Evolutionary conservation across 2,329 filamentous ascomycete species (phyloP).

Genomic region (Scytalidium lignicola): DNA sequence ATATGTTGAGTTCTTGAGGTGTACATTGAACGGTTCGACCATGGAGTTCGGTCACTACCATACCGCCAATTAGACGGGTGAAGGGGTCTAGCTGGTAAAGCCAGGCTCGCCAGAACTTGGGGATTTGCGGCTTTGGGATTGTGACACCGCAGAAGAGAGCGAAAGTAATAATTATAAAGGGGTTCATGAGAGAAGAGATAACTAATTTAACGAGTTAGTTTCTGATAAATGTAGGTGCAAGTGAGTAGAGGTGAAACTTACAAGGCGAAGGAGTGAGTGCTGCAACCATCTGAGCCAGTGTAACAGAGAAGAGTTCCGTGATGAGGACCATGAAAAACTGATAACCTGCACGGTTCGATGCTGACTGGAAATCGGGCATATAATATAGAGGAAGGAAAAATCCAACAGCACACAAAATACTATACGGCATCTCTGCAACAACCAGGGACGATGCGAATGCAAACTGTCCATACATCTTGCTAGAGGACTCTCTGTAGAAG

Average conservation of each 20-base stretch:
- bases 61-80: conserved; percentile 74
- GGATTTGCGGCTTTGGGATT: conserved; percentile 73
- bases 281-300: conserved; percentile 70
- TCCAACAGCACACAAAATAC: conserved; percentile 68
- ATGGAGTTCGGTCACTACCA: conserved; percentile 74
- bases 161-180: conserved; percentile 78
- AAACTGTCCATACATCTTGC: conserved; percentile 79
- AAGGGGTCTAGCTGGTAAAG: conserved; percentile 80
- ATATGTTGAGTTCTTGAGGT: conserved; percentile 57
- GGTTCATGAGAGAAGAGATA: conserved; percentile 59
- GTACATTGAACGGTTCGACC: conserved; percentile 57
- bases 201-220: background rate
- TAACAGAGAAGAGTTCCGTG: conserved; percentile 80
- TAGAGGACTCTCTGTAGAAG: conserved; percentile 79
- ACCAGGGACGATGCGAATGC: conserved; percentile 75
- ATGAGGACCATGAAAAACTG: conserved; percentile 82
- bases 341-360: conserved; percentile 67
- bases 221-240: background rate
- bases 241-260: background rate
- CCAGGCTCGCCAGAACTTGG: conserved; percentile 73
- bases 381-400: conserved; percentile 86
- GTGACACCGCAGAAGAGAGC: conserved; percentile 84
- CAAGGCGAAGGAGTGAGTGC: conserved; percentile 70
- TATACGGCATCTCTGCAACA: conserved; percentile 82
- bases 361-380: conserved; percentile 67